These are phyloP conservation scores for Onygenales sp. DNA, from an alignment of 2,329 filamentous ascomycete genomes.

Conservation along the genomic window DNA sequence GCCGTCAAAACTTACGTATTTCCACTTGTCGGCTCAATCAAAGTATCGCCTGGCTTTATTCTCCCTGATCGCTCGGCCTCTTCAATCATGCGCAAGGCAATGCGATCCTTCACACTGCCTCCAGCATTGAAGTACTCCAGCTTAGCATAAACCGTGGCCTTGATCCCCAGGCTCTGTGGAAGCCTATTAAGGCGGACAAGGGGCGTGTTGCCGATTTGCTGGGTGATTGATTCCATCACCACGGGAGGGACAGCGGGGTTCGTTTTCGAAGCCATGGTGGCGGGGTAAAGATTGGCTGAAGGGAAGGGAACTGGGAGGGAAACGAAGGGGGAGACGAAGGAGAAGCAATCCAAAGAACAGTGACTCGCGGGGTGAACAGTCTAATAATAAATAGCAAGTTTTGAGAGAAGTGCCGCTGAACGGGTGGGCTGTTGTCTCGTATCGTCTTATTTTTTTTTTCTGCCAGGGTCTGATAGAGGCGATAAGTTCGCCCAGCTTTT, in stretches of 20 bases:
- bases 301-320: neutral
- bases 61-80: slow-evolving; percentile 83
- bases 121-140: slow-evolving; percentile 90
- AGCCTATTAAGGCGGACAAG: slow-evolving; percentile 89
- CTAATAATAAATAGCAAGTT: neutral
- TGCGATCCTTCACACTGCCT: slow-evolving; percentile 88
- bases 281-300: neutral
- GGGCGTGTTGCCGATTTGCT: slow-evolving; percentile 94
- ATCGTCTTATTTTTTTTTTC: neutral
- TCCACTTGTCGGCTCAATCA: slow-evolving; percentile 96
- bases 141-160: slow-evolving; percentile 83
- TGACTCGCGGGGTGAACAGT: neutral
- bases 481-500: too few species aligned
- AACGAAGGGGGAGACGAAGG: neutral
- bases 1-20: slow-evolving; percentile 56
- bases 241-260: slow-evolving; percentile 43
- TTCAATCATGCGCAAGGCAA: slow-evolving; percentile 95
- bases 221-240: slow-evolving; percentile 59
- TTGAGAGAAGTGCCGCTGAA: neutral
- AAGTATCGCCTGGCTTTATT: slow-evolving; percentile 92
- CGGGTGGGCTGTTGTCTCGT: neutral
- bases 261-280: slow-evolving; percentile 4
- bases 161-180: slow-evolving; percentile 79
- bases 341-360: neutral
- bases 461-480: too few species aligned